Evolutionary conservation across 768 basidiomycete species (phyloP).

Genomic region (Agaricus subrufescens): DNA sequence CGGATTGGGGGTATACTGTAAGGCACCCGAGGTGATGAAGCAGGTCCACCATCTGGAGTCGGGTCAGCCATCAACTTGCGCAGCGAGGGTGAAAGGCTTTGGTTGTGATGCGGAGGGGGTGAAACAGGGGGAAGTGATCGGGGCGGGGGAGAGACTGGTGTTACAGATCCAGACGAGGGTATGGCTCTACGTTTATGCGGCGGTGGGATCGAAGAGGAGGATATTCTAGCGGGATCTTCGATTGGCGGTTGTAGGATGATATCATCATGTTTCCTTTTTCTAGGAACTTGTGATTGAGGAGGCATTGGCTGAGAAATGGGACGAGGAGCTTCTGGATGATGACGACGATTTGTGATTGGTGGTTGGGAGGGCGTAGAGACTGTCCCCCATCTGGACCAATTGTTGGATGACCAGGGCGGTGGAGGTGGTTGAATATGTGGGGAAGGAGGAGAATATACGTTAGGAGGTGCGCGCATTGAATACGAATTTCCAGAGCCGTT

Average conservation of each 20-base stretch:
- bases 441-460: constrained; percentile 7
- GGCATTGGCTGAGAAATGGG: constrained; percentile 10
- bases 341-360: constrained; percentile 30
- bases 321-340: neutral
- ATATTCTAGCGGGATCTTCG: constrained; percentile 19
- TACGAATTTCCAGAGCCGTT: constrained; percentile 4
- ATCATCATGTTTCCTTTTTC: constrained; percentile 44
- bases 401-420: constrained; percentile 37
- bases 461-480: constrained; percentile 11
- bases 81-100: constrained; percentile 56
- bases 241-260: constrained; percentile 25
- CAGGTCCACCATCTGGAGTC: constrained; percentile 30
- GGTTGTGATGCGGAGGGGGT: constrained; percentile 30
- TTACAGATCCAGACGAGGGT: constrained; percentile 22
- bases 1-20: constrained; percentile 28
- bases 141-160: constrained; percentile 18
- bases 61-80: constrained; percentile 60
- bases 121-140: constrained; percentile 13
- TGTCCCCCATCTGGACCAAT: constrained; percentile 33
- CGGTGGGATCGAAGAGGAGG: constrained; percentile 18
- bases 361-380: constrained; percentile 42
- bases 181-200: constrained; percentile 20
- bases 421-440: constrained; percentile 20
- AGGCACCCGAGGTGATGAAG: constrained; percentile 28
- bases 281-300: constrained; percentile 33